Evolutionary conservation across 805 yeast genomes (phyloP).

Genomic region (Metschnikowia lachancei): DNA sequence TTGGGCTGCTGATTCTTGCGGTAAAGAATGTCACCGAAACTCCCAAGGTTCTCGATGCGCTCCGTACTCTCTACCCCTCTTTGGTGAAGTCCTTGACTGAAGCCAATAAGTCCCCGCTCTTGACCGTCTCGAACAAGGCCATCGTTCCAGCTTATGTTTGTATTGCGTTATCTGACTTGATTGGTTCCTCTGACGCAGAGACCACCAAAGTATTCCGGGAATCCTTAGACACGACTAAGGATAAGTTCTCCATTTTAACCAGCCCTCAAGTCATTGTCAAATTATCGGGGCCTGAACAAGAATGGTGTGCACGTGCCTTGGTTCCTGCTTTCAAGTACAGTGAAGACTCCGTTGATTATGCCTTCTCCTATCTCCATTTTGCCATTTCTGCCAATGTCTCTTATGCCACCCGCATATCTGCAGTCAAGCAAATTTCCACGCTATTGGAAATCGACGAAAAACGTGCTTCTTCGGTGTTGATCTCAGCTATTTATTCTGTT

Average conservation of each 20-base stretch:
- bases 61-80: constrained; percentile 22
- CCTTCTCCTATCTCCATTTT: constrained; percentile 50
- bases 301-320: constrained; percentile 54
- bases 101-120: constrained; percentile 50
- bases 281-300: constrained; percentile 45
- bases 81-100: constrained; percentile 37
- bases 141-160: constrained; percentile 56
- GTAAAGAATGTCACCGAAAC: neutral
- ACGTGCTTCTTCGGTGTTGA: constrained; percentile 42
- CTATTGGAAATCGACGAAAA: constrained; percentile 24
- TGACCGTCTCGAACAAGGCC: constrained; percentile 50
- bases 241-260: constrained; percentile 48
- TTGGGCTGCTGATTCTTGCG: constrained; percentile 37
- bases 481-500: constrained; percentile 39
- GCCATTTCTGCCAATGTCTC: constrained; percentile 41
- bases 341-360: constrained; percentile 26
- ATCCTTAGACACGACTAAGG: constrained; percentile 36
- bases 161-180: constrained; percentile 25
- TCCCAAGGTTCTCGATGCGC: constrained; percentile 7
- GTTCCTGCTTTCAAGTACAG: constrained; percentile 26
- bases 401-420: constrained; percentile 33
- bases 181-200: constrained; percentile 16
- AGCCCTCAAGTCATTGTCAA: constrained; percentile 52
- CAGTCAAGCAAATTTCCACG: constrained; percentile 30
- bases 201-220: constrained; percentile 28